Evolutionary conservation across 768 basidiomycete species (phyloP), one percentile per base, ranked within the genome.

Genomic region (Nidularia pulvinata): DNA sequence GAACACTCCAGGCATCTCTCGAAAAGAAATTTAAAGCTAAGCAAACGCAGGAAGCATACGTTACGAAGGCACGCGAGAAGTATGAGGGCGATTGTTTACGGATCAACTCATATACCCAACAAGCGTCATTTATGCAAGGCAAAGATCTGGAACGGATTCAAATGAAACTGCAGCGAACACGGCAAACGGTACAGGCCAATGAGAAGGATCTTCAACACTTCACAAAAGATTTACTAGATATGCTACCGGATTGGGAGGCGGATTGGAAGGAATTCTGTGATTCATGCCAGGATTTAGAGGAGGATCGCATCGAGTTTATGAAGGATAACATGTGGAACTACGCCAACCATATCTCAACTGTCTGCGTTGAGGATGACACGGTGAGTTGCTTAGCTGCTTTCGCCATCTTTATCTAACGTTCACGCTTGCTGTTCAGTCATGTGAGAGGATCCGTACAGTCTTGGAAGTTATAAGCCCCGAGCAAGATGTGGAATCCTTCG

Each of bases 211-310:
- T 91, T 64, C 79, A 80, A 19, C 88, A 86, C 60, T 95, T 95
- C 64, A 84, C 89, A 3, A 80, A 81, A 53, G 86, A 85, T 0
- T 70, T 97, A 35, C 77, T 84, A 58, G 89, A 93, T 48, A 86
- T 91, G 45, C 73, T 83, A 50, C 79, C 75, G 22, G 84, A 84
- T 58, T 98, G 95, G 96, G 95, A 98, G 66, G 75, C 77, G 55
- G 89, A 95, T 49, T 99, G 95, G 95, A 95, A 92, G 69, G 77
- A 77, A 10, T 98, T 95, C 70, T 98, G 94, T 65, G 97, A 99
- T 70, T 81, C 83, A n/a, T 93, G 91, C 58, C 97, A 99, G 71
- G 97, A 99, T 74, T 71, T 97, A 44, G 97, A 99, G 62, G 95
- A 98, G 62, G 97, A 98, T 52, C 82, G 97, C 25, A 70, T 95